phyloP scores from a whole-genome alignment of 2,329 filamentous ascomycete genomes.

The Elsinoe ampelina region DNA sequence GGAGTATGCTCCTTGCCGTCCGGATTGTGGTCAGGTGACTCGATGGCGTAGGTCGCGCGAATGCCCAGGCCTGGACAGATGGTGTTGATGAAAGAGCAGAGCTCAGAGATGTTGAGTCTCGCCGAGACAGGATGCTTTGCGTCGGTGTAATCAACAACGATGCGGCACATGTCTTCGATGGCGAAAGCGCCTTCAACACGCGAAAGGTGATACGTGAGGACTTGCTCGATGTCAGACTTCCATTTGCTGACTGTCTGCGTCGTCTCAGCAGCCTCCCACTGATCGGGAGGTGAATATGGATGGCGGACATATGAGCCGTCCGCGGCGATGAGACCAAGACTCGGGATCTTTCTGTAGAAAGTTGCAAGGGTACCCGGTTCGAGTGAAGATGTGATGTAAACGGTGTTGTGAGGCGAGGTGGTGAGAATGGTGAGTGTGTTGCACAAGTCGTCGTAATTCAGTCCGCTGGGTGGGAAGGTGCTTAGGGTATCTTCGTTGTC shows the following conservation, averaged over 20 bases:
- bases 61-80: constrained; percentile 76
- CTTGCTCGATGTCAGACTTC: constrained; percentile 75
- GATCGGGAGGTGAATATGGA: constrained; percentile 43
- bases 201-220: constrained; percentile 82
- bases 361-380: constrained; percentile 80
- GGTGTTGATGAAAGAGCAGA: constrained; percentile 90
- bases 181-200: constrained; percentile 80
- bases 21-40: background rate
- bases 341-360: constrained; percentile 73
- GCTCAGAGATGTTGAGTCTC: constrained; percentile 73
- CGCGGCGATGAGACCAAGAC: constrained; percentile 83
- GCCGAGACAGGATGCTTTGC: constrained; percentile 69
- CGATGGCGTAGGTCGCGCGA: constrained; percentile 61
- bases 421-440: constrained; percentile 75
- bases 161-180: constrained; percentile 82
- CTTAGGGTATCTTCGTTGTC: constrained; percentile 92
- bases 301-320: constrained; percentile 86
- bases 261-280: constrained; percentile 74
- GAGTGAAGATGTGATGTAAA: constrained; percentile 90
- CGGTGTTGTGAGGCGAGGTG: constrained; percentile 68
- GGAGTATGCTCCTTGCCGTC: constrained; percentile 25
- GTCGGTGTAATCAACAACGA: constrained; percentile 83
- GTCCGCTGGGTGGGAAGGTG: constrained; percentile 77
- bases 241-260: constrained; percentile 60
- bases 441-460: constrained; percentile 43